Conservation (phyloP, 306 rosid genomes). For the Astragalus membranaceus region DNA sequence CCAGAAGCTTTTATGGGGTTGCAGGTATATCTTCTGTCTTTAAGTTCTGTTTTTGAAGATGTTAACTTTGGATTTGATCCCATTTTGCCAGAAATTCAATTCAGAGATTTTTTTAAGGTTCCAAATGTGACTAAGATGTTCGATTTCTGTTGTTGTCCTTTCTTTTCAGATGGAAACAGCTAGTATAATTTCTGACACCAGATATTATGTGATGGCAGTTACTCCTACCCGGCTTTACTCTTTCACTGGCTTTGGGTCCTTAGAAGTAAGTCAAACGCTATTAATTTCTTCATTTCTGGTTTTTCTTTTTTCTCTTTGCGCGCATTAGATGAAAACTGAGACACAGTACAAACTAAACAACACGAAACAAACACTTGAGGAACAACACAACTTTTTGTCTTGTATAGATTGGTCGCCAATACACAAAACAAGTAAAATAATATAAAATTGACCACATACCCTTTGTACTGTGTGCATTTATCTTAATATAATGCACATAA, state of each 20-base stretch:
- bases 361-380: background rate
- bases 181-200: conserved; percentile 62
- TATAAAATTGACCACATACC: background rate
- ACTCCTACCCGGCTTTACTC: conserved; percentile 91
- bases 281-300: background rate
- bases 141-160: conserved; percentile 23
- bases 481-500: background rate
- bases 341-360: background rate
- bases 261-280: conserved; percentile 62
- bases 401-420: background rate
- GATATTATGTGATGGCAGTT: conserved; percentile 93
- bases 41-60: conserved; percentile 9
- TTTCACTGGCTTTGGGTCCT: conserved; percentile 73
- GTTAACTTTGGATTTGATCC: conserved; percentile 10
- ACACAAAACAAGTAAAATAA: no score
- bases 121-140: conserved; percentile 4
- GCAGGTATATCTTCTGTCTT: conserved; percentile 44
- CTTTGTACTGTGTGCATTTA: background rate
- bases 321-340: background rate
- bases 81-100: background rate
- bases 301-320: background rate
- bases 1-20: conserved; percentile 85
- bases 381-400: background rate
- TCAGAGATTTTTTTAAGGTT: background rate
- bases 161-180: conserved; percentile 86